Evolutionary conservation across 768 basidiomycete genomes (phyloP).

Genomic region (Russula virescens): DNA sequence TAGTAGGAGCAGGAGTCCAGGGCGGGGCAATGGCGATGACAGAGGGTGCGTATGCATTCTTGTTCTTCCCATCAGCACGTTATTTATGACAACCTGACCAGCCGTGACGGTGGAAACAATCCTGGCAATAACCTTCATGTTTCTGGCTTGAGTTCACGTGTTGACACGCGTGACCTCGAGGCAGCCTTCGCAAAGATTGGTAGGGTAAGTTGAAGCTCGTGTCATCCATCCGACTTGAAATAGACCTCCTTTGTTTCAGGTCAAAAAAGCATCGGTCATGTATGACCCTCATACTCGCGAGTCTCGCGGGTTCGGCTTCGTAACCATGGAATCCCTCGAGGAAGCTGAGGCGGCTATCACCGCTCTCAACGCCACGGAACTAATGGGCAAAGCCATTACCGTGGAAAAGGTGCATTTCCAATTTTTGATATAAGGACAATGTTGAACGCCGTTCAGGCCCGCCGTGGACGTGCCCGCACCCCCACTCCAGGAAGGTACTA

Average conservation of each 20-base stretch:
- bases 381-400: slow-evolving; percentile 81
- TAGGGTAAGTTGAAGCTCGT: slow-evolving; percentile 44
- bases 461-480: slow-evolving; percentile 82
- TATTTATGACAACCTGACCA: background rate
- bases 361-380: slow-evolving; percentile 72
- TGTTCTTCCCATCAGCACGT: background rate
- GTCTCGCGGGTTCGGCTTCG: slow-evolving; percentile 86
- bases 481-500: slow-evolving; percentile 95
- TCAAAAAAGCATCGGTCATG: slow-evolving; percentile 58
- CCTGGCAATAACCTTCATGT: slow-evolving; percentile 65
- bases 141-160: slow-evolving; percentile 50
- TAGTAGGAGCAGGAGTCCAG: slow-evolving; percentile 78
- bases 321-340: slow-evolving; percentile 75
- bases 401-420: slow-evolving; percentile 73
- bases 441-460: slow-evolving; percentile 47
- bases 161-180: slow-evolving; percentile 85
- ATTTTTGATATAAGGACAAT: no score
- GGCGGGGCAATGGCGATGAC: slow-evolving; percentile 39
- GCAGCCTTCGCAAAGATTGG: slow-evolving; percentile 85
- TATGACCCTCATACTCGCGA: slow-evolving; percentile 59
- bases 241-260: slow-evolving; percentile 36
- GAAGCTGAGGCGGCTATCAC: slow-evolving; percentile 91
- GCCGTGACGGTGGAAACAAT: slow-evolving; percentile 40
- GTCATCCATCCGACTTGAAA: background rate
- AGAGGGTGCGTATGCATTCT: slow-evolving; percentile 43